Base-by-base conservation (phyloP, 345 rosid species). In the Combretum micranthum region DNA sequence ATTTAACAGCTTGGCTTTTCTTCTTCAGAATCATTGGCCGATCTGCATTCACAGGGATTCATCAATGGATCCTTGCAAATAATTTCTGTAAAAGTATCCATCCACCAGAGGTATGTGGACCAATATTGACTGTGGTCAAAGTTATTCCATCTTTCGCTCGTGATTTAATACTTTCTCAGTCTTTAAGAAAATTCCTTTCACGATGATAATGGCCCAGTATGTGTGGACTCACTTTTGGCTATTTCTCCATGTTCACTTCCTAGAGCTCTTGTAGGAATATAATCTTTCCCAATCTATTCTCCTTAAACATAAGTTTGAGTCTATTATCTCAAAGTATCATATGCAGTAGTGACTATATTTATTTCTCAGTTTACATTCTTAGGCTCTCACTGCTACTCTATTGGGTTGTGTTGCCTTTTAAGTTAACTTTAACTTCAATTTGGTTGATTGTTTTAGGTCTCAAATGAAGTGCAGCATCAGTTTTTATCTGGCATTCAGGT, bases 401-500 rank as follows among this genome's bases (percentile, higher is more conserved):
- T 12, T 20, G 22, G 48, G 45, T 10, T 43, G 21, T 22, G 22
- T 14, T 19, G 20, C 6, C 20, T 43, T 44, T 15, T 19, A 32
- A 25, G 21, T 13, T 52, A 18, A 22, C 1, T 45, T 32, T 63
- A 49, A 53, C 9, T 42, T 22, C 20, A 21, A 42, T 62, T 59
- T 43, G 57, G 25, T 62, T 23, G 61, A 55, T 64, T 43, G 59
- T 75, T 64, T 50, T 67, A 87, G 91, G 95, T 90, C 47, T 61
- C 77, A 10, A 81, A 80, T 53, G 95, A 94, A 76, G 66, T 85
- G 67, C 85, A 72, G 64, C 84, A 76, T 55, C 99, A 87, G 55
- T 76, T 90, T 79, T 85, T 92, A 51, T 83, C 86, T 52, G 97
- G 96, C 64, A 82, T 94, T 75, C 87, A 93, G 97, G 99, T 93